Base-by-base conservation (phyloP, 257 asterid species). In the Solanum virginianum region DNA sequence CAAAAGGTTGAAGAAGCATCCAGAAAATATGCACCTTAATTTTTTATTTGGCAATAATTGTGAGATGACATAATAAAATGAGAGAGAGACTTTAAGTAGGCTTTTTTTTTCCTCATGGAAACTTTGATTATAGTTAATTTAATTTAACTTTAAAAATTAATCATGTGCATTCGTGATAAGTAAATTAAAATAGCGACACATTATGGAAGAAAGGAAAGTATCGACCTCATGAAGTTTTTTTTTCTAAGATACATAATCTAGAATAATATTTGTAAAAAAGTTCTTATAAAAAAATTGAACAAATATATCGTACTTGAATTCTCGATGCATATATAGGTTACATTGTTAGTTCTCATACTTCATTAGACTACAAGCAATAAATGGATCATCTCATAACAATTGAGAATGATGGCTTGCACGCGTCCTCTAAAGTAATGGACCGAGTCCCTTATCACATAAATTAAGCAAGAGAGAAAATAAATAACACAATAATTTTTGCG, bases 91-190 rank as follows among this genome's bases (percentile, higher is more conserved):
- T 75, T 75, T 13, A 75, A 8, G 62, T 24, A 0, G 39, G 12
- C 2, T 7, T 56, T 45, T 20, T 65, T 65, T 66, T 75, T 7
- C 57, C n/a, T 6, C 15, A 29, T 45, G 39, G 59, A n/a, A 39
- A 49, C 41, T 74, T 74, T 74, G 10, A 18, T 32, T 0, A 0
- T 13, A 59, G 4, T 4, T n/a, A 59, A 2, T 36, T 69, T 20
- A 59, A 59, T 59, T 59, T 9, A 59, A 20, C 1, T 8, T 68
- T 36, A 3, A 36, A 32, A 24, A 68, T 0, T 68, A 15, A 66
- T 66, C 10, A 66, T 13, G 8, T 0, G 1, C 4, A 72, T 2
- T 20, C 0, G 26, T n/a, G 2, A 43, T 72, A 66, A 16, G 2
- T 55, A 15, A 55, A 13, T 3, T 6, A 55, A 54, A 54, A 54